phyloP scores from a whole-genome alignment of 1,284 basidiomycete species.

The Microstroma glucosiphilum region DNA sequence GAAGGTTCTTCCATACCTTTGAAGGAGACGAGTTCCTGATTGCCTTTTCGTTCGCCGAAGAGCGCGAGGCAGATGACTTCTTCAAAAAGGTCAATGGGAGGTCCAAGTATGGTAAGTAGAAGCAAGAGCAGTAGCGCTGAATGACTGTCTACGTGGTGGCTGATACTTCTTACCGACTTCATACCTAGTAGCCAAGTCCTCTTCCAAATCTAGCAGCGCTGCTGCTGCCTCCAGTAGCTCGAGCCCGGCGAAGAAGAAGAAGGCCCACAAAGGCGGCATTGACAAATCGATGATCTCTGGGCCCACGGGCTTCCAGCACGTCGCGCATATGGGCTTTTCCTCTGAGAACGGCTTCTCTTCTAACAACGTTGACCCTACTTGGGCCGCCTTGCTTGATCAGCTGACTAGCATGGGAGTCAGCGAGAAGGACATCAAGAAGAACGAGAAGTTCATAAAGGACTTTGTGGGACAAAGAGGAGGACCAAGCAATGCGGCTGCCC shows the following conservation, averaged over 20 bases:
- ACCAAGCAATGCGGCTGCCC: slow-evolving; percentile 12
- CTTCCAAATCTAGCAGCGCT: slow-evolving; percentile 24
- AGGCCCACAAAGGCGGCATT: slow-evolving; percentile 55
- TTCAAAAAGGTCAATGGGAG: slow-evolving; percentile 75
- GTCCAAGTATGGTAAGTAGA: slow-evolving; percentile 61
- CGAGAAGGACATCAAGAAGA: slow-evolving; percentile 60
- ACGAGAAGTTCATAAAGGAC: slow-evolving; percentile 83
- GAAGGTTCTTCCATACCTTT: slow-evolving; percentile 90
- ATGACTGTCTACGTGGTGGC: not conserved
- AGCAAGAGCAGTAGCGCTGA: not conserved
- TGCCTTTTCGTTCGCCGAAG: slow-evolving; percentile 82
- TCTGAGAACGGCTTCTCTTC: slow-evolving; percentile 77
- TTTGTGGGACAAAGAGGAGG: slow-evolving; percentile 64
- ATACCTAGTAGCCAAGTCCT: slow-evolving; percentile 23
- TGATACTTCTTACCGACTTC: not conserved
- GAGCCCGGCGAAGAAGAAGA: slow-evolving; percentile 38
- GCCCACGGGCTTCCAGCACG: slow-evolving; percentile 73
- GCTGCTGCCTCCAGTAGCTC: not conserved
- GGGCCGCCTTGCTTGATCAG: slow-evolving; percentile 70
- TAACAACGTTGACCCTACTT: slow-evolving; percentile 83
- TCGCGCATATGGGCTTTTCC: slow-evolving; percentile 93
- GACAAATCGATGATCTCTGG: slow-evolving; percentile 86
- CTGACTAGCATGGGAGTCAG: slow-evolving; percentile 65
- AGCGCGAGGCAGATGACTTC: slow-evolving; percentile 77
- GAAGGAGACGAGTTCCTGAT: slow-evolving; percentile 82